These are phyloP conservation scores for Nemania sp. DNA, from an alignment of 2,329 filamentous ascomycete species.

Conservation along the genomic window DNA sequence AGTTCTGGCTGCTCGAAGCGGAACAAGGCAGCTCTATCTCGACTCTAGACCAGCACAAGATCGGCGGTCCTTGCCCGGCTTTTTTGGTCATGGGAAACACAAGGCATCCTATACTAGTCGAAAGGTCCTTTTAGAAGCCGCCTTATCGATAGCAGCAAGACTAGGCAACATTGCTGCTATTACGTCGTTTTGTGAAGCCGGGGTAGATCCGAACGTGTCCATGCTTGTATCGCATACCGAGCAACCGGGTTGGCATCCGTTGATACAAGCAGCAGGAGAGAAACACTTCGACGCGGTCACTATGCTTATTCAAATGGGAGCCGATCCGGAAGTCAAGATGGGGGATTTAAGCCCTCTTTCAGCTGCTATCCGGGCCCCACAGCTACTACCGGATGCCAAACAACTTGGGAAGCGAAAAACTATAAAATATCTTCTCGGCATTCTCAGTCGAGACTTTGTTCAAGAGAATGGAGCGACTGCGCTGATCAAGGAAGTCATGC, in stretches of 20 bases:
- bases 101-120: not conserved
- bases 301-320: slow-evolving; percentile 7
- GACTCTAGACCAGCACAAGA: not conserved
- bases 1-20: slow-evolving; percentile 1
- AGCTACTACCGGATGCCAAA: not conserved
- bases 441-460: too few species aligned
- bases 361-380: slow-evolving; percentile 1
- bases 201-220: not conserved
- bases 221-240: not conserved
- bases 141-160: slow-evolving; percentile 10
- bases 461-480: not conserved
- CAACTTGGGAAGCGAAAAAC: not conserved
- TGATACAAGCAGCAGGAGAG: slow-evolving; percentile 15
- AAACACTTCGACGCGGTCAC: not conserved
- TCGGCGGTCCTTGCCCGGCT: too few species aligned
- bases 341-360: not conserved
- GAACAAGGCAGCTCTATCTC: slow-evolving; percentile 6
- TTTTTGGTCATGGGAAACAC: too few species aligned
- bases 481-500: not conserved
- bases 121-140: not conserved
- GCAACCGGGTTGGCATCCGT: slow-evolving; percentile 9
- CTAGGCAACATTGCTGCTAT: not conserved
- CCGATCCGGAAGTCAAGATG: not conserved
- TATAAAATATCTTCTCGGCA: slow-evolving; percentile 2
- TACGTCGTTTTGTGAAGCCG: not conserved